Conservation (phyloP, 1,284 basidiomycete genomes). For the Tilletia setariae region DNA sequence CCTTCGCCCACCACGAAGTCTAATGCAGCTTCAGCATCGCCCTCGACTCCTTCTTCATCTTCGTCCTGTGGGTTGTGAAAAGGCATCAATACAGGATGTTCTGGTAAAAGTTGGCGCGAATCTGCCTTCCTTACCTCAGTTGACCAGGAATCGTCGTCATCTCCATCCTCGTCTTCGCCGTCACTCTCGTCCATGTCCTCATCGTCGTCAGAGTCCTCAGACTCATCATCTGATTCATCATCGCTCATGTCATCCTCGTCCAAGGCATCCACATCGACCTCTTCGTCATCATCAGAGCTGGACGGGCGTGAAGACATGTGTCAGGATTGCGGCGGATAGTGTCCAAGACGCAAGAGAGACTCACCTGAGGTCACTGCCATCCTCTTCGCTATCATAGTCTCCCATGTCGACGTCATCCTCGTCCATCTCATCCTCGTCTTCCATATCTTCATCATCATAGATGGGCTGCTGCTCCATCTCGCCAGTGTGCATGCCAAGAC, state of each 20-base stretch:
- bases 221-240: conserved; percentile 59
- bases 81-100: neutral
- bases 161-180: conserved; percentile 31
- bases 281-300: conserved; percentile 61
- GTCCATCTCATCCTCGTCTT: conserved; percentile 81
- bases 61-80: conserved; percentile 47
- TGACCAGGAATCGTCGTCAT: conserved; percentile 34
- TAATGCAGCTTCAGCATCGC: conserved; percentile 7
- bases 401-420: conserved; percentile 83
- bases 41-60: conserved; percentile 53
- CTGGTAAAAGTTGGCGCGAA: neutral
- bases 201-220: conserved; percentile 20
- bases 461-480: conserved; percentile 42
- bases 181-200: conserved; percentile 34
- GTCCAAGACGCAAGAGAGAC: conserved; percentile 8
- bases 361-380: conserved; percentile 66
- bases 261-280: conserved; percentile 50
- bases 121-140: conserved; percentile 20
- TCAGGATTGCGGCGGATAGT: conserved; percentile 10
- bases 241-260: conserved; percentile 54
- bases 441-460: conserved; percentile 72
- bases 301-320: conserved; percentile 56
- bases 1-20: conserved; percentile 35
- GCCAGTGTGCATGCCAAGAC: conserved; percentile 80
- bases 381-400: conserved; percentile 80